Percentiles rank a stretch among this genome's conserved stretches.
These are phyloP conservation scores for Fraxinus quadrangulata DNA, from an alignment of 257 asterid genomes.

Conservation along the genomic window DNA sequence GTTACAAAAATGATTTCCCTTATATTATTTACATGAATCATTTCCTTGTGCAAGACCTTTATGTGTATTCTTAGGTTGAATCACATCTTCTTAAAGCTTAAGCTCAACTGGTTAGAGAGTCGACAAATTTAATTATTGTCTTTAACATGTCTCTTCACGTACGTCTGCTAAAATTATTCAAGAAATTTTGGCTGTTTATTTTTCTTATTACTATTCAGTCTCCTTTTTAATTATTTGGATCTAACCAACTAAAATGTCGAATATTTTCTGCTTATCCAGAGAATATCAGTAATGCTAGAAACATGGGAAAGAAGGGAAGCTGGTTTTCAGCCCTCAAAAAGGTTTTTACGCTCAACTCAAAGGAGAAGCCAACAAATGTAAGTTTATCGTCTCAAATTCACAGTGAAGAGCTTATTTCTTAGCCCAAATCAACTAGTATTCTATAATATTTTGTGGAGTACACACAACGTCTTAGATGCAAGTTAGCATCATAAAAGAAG, in stretches of 20 bases:
- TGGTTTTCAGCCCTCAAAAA: conserved; percentile 93
- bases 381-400: conserved; percentile 28
- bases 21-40: too few species aligned
- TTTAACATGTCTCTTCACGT: neutral
- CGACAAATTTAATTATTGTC: too few species aligned
- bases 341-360: conserved; percentile 69
- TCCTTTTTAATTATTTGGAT: neutral
- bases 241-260: conserved; percentile 11
- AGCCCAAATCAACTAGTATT: neutral
- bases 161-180: too few species aligned
- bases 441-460: neutral
- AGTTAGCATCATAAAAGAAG: neutral
- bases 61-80: too few species aligned
- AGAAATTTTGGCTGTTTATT: too few species aligned
- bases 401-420: neutral
- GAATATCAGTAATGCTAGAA: conserved; percentile 75
- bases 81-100: neutral
- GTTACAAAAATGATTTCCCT: too few species aligned
- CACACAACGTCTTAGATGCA: neutral
- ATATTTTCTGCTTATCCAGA: conserved; percentile 34
- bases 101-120: neutral
- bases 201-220: too few species aligned
- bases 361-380: conserved; percentile 68
- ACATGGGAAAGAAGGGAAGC: conserved; percentile 97
- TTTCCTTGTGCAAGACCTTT: too few species aligned